Evolutionary conservation across 345 rosid species (phyloP), one percentile per base, ranked within the genome.

Genomic region (Combretum micranthum): DNA sequence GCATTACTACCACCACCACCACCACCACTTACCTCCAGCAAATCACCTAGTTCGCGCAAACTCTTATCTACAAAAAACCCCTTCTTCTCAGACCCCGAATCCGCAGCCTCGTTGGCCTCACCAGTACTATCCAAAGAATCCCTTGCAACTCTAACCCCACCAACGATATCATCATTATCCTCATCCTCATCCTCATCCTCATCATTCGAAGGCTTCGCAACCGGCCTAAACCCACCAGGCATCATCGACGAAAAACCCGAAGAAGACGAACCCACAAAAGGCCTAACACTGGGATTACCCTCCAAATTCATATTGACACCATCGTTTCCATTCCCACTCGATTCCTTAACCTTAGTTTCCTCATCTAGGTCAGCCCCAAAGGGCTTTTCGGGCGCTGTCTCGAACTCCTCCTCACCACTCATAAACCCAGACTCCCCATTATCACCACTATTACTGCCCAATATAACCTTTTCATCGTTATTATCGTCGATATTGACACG

Each of bases 361-460:
- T 44, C 70, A n/a, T 51, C 71, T 16, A 32, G 12, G 9, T 42
- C 82, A 50, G 58, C 64, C 57, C 44, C 53, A 61, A 56, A 21
- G 8, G 62, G 69, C 55, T 47, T 50, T 49, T 70, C 69, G 22
- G 67, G 18, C 2, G 71, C 72, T 16, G 77, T 59, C 53, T 75
- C 79, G 11, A 83, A 63, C 65, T 66, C 85, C 73, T 81, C 85
- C 14, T 45, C 78, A 42, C 77, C 81, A 67, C 78, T 85, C 65
- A 71, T 63, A 72, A 65, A 71, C 43, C 72, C 83, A 43, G 67
- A 62, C 61, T 59, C 75, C 18, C 55, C 69, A 63, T 22, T 68
- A 47, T 52, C 42, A 48, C 65, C 37, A 47, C 64, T 55, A 47
- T 55, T 68, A 64, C 51, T 71, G 69, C 44, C 60, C 57, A n/a